A percentile compares a stretch with the other conserved stretches of the same genome.
phyloP scores from a whole-genome alignment of 352 stramenopile genomes.

The Pythium sukuiense region DNA sequence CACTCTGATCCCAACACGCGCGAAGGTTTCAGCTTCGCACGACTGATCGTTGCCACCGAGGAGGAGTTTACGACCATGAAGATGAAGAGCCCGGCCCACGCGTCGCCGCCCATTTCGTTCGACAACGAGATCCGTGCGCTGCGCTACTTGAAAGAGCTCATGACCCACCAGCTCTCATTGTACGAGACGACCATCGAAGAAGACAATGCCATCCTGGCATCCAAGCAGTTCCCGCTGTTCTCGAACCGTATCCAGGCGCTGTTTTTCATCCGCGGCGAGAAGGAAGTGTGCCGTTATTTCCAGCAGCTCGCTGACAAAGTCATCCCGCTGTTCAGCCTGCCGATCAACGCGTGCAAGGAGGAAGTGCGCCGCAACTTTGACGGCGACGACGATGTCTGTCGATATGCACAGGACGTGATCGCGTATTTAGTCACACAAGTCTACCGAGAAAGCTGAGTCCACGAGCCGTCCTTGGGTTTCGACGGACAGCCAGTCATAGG shows the following conservation, averaged over 20 bases:
- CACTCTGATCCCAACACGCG: conserved; percentile 85
- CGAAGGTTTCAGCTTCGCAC: conserved; percentile 85
- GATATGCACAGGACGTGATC: conserved; percentile 87
- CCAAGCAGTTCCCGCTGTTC: conserved; percentile 76
- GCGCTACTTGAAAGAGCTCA: conserved; percentile 68
- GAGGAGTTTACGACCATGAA: conserved; percentile 86
- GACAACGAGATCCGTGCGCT: conserved; percentile 83
- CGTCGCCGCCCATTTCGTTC: conserved; percentile 80
- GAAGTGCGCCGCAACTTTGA: conserved; percentile 74
- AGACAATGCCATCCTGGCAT: conserved; percentile 81
- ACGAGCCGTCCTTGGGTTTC: neutral
- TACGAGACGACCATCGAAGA: conserved; percentile 88
- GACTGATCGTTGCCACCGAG: conserved; percentile 81
- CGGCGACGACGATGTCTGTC: conserved; percentile 77
- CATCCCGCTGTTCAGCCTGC: conserved; percentile 78
- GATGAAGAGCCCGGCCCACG: conserved; percentile 73
- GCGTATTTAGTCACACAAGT: conserved; percentile 87
- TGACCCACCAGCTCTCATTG: conserved; percentile 76
- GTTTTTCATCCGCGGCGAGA: conserved; percentile 89
- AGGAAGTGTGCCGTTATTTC: conserved; percentile 85
- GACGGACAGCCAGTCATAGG: neutral
- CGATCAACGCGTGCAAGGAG: conserved; percentile 65
- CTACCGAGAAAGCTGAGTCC: conserved; percentile 66
- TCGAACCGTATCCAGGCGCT: conserved; percentile 88
- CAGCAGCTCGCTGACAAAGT: conserved; percentile 81